These are phyloP conservation scores for Porphyrellus cyaneotinctus DNA, from an alignment of 768 basidiomycete species.

Conservation along the genomic window DNA sequence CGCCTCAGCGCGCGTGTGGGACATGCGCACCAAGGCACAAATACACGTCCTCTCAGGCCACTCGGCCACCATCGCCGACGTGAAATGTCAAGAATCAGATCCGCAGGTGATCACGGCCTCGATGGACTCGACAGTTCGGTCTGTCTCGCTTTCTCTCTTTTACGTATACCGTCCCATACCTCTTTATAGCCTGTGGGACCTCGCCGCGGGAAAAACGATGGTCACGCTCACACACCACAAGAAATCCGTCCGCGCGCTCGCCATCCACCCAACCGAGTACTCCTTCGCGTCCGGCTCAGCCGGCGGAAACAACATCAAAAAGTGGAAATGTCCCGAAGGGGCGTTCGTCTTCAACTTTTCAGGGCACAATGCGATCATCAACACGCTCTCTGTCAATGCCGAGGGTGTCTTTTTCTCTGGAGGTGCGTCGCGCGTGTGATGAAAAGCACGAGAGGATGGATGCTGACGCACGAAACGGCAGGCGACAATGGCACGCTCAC, in stretches of 20 bases:
- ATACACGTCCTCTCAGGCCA: constrained; percentile 93
- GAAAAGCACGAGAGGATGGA: neutral
- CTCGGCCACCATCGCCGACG: constrained; percentile 91
- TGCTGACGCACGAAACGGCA: constrained; percentile 26
- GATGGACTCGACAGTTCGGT: constrained; percentile 97
- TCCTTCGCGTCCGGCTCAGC: constrained; percentile 93
- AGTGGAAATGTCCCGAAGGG: constrained; percentile 99
- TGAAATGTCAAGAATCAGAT: constrained; percentile 94
- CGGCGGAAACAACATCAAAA: constrained; percentile 99
- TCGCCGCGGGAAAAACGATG: constrained; percentile 97
- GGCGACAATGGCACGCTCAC: constrained; percentile 90
- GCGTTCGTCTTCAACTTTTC: constrained; percentile 93
- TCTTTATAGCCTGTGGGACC: constrained; percentile 86
- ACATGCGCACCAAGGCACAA: constrained; percentile 97
- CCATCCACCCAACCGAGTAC: constrained; percentile 95
- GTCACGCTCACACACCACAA: constrained; percentile 98
- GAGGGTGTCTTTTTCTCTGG: constrained; percentile 98
- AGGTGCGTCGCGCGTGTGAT: constrained; percentile 42
- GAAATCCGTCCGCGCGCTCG: constrained; percentile 91
- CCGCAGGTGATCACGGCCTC: constrained; percentile 97
- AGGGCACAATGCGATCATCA: constrained; percentile 97
- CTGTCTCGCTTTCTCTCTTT: constrained; percentile 17
- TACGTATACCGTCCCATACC: neutral
- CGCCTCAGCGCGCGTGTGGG: constrained; percentile 97
- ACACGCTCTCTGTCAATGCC: constrained; percentile 87